Percentiles rank a stretch among this genome's conserved stretches.
Evolutionary conservation across 768 basidiomycete genomes (phyloP).

Genomic region (Podaxis sp.): DNA sequence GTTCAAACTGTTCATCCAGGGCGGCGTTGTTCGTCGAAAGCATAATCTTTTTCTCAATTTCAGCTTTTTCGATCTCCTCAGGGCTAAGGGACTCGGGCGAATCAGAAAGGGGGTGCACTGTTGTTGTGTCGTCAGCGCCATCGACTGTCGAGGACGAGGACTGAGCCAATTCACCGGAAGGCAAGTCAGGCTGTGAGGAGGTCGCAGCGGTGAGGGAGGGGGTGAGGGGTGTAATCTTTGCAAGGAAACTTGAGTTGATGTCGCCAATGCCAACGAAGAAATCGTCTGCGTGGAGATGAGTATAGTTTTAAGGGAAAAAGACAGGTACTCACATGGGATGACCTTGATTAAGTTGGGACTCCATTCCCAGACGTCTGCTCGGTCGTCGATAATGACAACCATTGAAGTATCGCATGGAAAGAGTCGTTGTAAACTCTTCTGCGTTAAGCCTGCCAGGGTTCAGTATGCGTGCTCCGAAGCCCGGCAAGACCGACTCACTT

Average conservation of each 20-base stretch:
- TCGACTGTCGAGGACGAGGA: neutral
- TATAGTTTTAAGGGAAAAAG: neutral
- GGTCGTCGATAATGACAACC: constrained; percentile 99
- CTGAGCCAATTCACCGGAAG: constrained; percentile 11
- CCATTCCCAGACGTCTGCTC: constrained; percentile 98
- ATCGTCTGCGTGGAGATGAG: constrained; percentile 61
- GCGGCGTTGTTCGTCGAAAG: constrained; percentile 65
- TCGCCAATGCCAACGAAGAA: constrained; percentile 99
- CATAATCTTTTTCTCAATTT: constrained; percentile 51
- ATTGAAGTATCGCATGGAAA: constrained; percentile 98
- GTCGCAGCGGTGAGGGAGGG: constrained; percentile 30
- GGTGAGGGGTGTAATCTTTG: constrained; percentile 64
- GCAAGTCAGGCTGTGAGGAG: constrained; percentile 17
- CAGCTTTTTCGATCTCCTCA: constrained; percentile 43
- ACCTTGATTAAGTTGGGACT: constrained; percentile 96
- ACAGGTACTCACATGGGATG: constrained; percentile 72
- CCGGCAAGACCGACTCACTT: constrained; percentile 53
- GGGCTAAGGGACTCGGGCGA: constrained; percentile 25
- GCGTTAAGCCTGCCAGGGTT: constrained; percentile 65
- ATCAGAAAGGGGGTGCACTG: constrained; percentile 17
- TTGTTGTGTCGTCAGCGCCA: constrained; percentile 9
- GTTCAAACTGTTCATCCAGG: constrained; percentile 82
- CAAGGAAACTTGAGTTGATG: constrained; percentile 94
- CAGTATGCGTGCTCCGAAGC: constrained; percentile 16
- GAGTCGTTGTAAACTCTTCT: constrained; percentile 87